These are phyloP conservation scores for Mercurialis annua DNA, from an alignment of 345 rosid genomes.

Conservation along the genomic window DNA sequence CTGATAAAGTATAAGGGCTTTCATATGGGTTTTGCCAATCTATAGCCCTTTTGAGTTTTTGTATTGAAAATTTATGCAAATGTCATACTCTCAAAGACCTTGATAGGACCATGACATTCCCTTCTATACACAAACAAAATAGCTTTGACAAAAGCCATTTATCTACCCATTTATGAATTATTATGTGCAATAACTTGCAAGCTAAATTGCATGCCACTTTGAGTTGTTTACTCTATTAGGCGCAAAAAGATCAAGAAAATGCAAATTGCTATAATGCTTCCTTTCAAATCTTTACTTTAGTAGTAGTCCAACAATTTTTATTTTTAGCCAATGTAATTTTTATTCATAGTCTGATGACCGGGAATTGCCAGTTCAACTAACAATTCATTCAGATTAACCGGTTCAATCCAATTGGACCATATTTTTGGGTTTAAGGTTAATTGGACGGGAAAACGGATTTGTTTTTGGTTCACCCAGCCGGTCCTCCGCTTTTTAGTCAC, in stretches of 20 bases:
- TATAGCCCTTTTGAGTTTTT: not conserved
- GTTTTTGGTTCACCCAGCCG: no score
- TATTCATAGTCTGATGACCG: no score
- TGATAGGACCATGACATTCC: not conserved
- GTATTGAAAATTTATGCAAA: not conserved
- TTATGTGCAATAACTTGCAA: not conserved
- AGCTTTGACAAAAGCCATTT: not conserved
- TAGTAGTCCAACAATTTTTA: not conserved
- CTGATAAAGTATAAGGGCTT: no score
- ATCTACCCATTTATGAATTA: no score
- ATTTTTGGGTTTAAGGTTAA: no score
- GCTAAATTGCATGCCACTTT: conserved; percentile 8
- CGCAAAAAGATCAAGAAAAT: not conserved
- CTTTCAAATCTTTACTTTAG: not conserved
- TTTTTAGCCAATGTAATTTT: no score
- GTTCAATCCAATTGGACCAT: no score
- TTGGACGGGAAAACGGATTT: no score
- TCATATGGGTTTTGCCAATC: not conserved
- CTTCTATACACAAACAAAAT: not conserved
- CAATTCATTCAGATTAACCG: no score
- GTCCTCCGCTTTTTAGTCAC: no score
- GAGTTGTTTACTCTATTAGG: not conserved
- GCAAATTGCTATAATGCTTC: no score
- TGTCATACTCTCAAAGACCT: not conserved
- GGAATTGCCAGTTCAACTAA: no score